These are phyloP conservation scores for Suillus tomentosus DNA, from an alignment of 768 basidiomycete genomes.

Conservation along the genomic window DNA sequence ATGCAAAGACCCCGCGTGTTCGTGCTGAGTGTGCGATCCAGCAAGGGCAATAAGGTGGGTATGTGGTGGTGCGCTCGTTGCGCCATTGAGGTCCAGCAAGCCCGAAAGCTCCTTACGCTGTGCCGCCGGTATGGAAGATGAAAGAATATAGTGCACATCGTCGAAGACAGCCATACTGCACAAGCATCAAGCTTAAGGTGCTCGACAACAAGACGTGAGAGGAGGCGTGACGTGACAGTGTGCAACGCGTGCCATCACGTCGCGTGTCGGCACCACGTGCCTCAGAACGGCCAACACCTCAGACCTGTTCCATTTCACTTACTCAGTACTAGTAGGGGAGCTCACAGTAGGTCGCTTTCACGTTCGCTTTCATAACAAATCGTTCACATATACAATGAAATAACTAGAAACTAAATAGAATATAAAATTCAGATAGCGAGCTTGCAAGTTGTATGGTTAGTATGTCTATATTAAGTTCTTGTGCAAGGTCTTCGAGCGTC, in stretches of 20 bases:
- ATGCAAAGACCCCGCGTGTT: conserved; percentile 27
- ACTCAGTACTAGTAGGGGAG: too few relatives aligned
- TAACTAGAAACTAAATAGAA: background rate
- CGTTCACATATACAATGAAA: background rate
- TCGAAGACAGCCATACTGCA: conserved; percentile 40
- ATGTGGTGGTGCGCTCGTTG: conserved; percentile 48
- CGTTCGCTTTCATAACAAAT: background rate
- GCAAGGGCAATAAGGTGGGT: conserved; percentile 52
- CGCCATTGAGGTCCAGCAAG: conserved; percentile 57
- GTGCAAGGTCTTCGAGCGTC: too few relatives aligned
- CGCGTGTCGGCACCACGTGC: background rate
- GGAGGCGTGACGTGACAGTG: conserved; percentile 11
- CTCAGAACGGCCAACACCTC: background rate
- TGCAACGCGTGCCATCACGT: conserved; percentile 9
- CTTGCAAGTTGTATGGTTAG: too few relatives aligned
- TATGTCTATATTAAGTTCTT: too few relatives aligned
- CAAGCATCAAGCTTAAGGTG: background rate
- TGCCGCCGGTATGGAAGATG: conserved; percentile 46
- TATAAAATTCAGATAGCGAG: background rate
- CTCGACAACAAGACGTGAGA: conserved; percentile 1
- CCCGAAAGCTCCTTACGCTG: conserved; percentile 47
- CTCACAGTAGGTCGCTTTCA: background rate
- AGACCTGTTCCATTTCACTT: too few relatives aligned
- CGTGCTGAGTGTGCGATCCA: conserved; percentile 49
- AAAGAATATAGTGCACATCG: conserved; percentile 48